A percentile compares a stretch with the other conserved stretches of the same genome.
phyloP scores from a whole-genome alignment of 345 rosid genomes.

The Carallia brachiata region DNA sequence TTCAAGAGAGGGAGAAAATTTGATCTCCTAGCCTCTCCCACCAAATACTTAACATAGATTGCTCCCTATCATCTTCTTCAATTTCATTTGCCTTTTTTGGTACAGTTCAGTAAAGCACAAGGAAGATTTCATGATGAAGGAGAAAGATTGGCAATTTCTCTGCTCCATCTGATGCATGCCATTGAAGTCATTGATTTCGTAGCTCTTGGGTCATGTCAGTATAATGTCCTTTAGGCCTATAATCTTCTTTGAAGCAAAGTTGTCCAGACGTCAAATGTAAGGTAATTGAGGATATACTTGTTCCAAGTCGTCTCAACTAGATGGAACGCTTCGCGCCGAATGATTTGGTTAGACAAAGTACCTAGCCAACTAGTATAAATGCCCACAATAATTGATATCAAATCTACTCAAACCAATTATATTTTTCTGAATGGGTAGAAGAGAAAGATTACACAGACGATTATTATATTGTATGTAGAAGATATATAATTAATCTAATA shows the following conservation, averaged over 20 bases:
- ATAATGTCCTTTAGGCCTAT: not conserved
- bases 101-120: no score
- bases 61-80: no score
- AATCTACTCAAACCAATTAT: no score
- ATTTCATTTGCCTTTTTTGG: no score
- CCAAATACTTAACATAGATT: no score
- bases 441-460: no score
- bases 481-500: no score
- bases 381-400: not conserved
- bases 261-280: not conserved
- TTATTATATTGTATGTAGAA: no score
- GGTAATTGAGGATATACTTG: not conserved
- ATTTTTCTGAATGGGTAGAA: no score
- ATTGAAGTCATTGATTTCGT: not conserved
- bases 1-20: no score
- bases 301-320: not conserved
- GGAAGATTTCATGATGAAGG: not conserved
- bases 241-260: not conserved
- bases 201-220: not conserved
- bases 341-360: not conserved
- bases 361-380: not conserved
- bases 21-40: no score
- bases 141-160: not conserved
- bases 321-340: not conserved
- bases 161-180: no score